A percentile compares a stretch with the other conserved stretches of the same genome.
These are phyloP conservation scores for Piper betle DNA, from an alignment of 164 flowering plant species.

Conservation along the genomic window DNA sequence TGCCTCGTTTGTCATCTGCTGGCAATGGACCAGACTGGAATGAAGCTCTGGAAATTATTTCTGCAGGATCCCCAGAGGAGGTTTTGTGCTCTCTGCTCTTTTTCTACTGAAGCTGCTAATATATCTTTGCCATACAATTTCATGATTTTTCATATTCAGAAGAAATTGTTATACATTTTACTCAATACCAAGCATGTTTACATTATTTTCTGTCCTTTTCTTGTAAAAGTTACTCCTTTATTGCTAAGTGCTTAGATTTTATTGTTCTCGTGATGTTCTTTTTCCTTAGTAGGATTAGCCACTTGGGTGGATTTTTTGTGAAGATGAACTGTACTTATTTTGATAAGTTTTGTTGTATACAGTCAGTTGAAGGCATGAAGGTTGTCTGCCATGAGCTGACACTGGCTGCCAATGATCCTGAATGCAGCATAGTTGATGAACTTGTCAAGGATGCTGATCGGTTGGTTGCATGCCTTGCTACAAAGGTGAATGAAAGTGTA, in stretches of 20 bases:
- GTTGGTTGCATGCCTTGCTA: constrained; percentile 84
- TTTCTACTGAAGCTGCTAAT: background rate
- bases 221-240: too few relatives aligned
- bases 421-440: constrained; percentile 69
- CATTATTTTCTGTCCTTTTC: too few relatives aligned
- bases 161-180: too few relatives aligned
- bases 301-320: background rate
- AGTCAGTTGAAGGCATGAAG: constrained; percentile 99
- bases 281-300: background rate
- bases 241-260: too few relatives aligned
- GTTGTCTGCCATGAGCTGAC: constrained; percentile 91
- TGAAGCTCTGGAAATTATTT: constrained; percentile 87
- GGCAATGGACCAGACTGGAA: constrained; percentile 87
- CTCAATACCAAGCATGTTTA: too few relatives aligned
- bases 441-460: constrained; percentile 80
- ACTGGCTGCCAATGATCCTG: constrained; percentile 74
- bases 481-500: constrained; percentile 37
- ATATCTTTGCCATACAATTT: background rate
- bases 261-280: too few relatives aligned
- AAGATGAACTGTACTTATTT: background rate
- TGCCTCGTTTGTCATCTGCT: constrained; percentile 28
- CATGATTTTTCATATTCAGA: too few relatives aligned
- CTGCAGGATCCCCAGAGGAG: constrained; percentile 86
- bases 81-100: constrained; percentile 13
- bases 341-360: constrained; percentile 6